These are phyloP conservation scores for Aspergillus brunneoviolaceus DNA, from an alignment of 2,329 filamentous ascomycete genomes.

Conservation along the genomic window DNA sequence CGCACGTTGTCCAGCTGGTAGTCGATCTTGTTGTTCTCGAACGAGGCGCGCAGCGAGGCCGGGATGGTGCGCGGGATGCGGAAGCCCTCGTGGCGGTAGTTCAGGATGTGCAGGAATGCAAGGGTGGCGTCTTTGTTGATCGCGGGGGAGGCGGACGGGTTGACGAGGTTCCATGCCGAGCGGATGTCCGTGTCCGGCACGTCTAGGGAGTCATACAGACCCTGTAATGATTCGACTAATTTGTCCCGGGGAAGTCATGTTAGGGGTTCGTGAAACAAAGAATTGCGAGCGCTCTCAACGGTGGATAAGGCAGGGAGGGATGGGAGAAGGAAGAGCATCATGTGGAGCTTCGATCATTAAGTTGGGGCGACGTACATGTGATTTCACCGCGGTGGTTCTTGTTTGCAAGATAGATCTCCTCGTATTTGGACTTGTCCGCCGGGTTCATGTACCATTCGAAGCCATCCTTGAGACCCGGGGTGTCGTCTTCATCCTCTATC, in stretches of 20 bases:
- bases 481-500: constrained; percentile 75
- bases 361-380: constrained; percentile 58
- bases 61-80: constrained; percentile 90
- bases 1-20: constrained; percentile 83
- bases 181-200: constrained; percentile 76
- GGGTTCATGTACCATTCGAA: constrained; percentile 99
- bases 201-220: constrained; percentile 71
- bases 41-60: constrained; percentile 83
- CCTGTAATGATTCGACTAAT: constrained; percentile 72
- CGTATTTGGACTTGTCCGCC: constrained; percentile 86
- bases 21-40: constrained; percentile 95
- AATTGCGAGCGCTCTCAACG: too few relatives aligned
- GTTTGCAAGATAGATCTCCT: constrained; percentile 94
- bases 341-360: too few relatives aligned
- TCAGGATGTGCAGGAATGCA: constrained; percentile 94
- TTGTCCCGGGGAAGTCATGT: constrained; percentile 22
- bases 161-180: constrained; percentile 95
- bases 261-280: neutral
- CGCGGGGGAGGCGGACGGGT: constrained; percentile 75
- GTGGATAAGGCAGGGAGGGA: too few relatives aligned
- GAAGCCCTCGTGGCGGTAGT: constrained; percentile 91
- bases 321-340: too few relatives aligned
- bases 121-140: constrained; percentile 95
- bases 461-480: constrained; percentile 83
- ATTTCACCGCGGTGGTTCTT: constrained; percentile 83